These are phyloP conservation scores for Clarireedia paspali DNA, from an alignment of 2,329 filamentous ascomycete species.

Conservation along the genomic window DNA sequence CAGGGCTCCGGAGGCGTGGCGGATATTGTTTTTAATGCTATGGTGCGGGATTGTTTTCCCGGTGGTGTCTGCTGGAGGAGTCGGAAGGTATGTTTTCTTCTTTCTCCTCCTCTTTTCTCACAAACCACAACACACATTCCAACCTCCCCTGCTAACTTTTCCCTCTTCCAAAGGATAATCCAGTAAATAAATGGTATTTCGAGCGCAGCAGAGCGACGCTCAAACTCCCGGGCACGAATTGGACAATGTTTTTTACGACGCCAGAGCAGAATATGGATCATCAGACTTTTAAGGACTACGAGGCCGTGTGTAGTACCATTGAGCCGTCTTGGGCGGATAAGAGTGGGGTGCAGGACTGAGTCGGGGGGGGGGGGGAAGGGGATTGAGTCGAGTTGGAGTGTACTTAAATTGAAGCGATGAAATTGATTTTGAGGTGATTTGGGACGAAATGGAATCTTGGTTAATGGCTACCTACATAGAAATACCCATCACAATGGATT, in stretches of 20 bases:
- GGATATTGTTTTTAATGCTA: constrained; percentile 92
- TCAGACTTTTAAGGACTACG: constrained; percentile 58
- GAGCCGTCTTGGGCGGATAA: constrained; percentile 57
- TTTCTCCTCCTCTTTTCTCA: not conserved
- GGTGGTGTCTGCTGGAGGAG: constrained; percentile 84
- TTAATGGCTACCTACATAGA: too few relatives aligned
- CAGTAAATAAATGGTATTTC: constrained; percentile 99
- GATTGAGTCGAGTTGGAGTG: too few relatives aligned
- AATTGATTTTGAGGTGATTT: too few relatives aligned
- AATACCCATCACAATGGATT: too few relatives aligned
- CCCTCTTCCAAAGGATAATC: constrained; percentile 58
- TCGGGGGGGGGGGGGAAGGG: too few relatives aligned
- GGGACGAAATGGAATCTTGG: too few relatives aligned
- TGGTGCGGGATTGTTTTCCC: constrained; percentile 86
- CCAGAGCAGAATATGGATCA: constrained; percentile 50
- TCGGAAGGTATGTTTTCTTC: constrained; percentile 32
- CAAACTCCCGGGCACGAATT: constrained; percentile 74
- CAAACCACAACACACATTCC: too few relatives aligned
- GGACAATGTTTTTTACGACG: constrained; percentile 99
- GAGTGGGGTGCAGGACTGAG: constrained; percentile 49
- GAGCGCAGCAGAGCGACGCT: constrained; percentile 77
- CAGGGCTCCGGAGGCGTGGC: constrained; percentile 91
- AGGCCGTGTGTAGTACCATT: constrained; percentile 62
- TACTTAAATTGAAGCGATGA: too few relatives aligned
- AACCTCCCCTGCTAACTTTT: not conserved